Percentiles rank a stretch among this genome's conserved stretches.
Conservation (phyloP, 148 eudicot genomes). For the Silene uniflora region DNA sequence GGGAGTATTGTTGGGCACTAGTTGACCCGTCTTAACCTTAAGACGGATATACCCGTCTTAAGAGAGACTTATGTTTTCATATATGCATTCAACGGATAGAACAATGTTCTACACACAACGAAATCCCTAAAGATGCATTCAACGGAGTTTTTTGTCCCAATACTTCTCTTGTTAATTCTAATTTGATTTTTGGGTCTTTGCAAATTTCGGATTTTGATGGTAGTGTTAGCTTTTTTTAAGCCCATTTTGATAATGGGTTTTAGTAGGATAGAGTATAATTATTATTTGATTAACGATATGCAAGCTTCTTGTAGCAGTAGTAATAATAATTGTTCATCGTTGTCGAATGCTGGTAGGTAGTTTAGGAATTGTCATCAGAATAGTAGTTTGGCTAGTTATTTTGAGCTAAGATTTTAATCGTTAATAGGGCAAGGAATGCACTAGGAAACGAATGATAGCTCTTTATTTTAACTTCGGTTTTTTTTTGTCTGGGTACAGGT, state of each 20-base stretch:
- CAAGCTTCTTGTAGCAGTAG: constrained; percentile 23
- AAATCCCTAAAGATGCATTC: too few species aligned
- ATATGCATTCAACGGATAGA: too few species aligned
- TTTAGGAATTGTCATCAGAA: constrained; percentile 25
- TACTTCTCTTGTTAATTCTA: constrained; percentile 38
- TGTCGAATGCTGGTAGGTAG: constrained; percentile 17
- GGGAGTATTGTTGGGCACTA: too few species aligned
- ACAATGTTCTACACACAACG: too few species aligned
- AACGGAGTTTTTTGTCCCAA: constrained; percentile 35
- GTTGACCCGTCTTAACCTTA: too few species aligned
- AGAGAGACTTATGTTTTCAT: too few species aligned
- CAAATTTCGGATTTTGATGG: constrained; percentile 35
- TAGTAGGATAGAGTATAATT: constrained; percentile 49
- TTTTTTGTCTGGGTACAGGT: too few species aligned
- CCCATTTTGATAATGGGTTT: constrained; percentile 53
- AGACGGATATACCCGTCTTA: too few species aligned
- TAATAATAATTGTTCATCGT: constrained; percentile 7
- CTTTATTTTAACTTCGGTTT: too few species aligned
- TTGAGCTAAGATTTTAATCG: constrained; percentile 44
- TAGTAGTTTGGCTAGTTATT: constrained; percentile 28
- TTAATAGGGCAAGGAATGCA: too few species aligned
- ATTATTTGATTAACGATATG: constrained; percentile 41
- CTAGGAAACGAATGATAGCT: too few species aligned
- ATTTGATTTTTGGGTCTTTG: constrained; percentile 65
- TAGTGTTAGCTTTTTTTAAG: constrained; percentile 26